Conservation (phyloP, 805 yeast species). For the Saccharomycopsis selenospora region DNA sequence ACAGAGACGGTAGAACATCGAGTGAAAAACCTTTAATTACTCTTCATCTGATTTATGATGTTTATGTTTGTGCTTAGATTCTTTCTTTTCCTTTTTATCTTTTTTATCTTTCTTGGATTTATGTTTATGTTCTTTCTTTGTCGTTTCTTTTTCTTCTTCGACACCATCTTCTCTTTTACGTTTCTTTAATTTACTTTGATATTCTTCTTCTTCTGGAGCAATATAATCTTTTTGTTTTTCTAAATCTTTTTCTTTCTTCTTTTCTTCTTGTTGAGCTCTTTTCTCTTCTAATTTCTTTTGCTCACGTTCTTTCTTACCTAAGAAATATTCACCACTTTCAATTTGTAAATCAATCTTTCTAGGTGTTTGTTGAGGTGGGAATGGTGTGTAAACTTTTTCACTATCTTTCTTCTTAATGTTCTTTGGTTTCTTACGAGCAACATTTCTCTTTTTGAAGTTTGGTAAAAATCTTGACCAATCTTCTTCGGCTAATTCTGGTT, state of each 20-base stretch:
- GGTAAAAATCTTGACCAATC: conserved; percentile 97
- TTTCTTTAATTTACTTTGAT: conserved; percentile 37
- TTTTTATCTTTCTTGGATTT: conserved; percentile 26
- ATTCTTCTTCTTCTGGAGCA: conserved; percentile 75
- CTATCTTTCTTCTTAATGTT: conserved; percentile 43
- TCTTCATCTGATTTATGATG: too few relatives aligned
- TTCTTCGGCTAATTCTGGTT: conserved; percentile 91
- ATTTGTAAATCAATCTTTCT: conserved; percentile 95
- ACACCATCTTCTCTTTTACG: conserved; percentile 28
- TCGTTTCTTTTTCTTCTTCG: conserved; percentile 26
- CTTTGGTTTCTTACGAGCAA: conserved; percentile 84
- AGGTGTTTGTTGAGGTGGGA: conserved; percentile 97
- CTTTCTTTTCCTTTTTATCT: conserved; percentile 26
- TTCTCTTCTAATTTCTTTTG: conserved; percentile 65
- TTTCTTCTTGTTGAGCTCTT: conserved; percentile 69
- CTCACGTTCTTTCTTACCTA: conserved; percentile 78
- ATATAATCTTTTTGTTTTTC: conserved; percentile 73
- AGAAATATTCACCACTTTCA: conserved; percentile 97
- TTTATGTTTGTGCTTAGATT: conserved; percentile 25
- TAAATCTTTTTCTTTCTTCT: conserved; percentile 52
- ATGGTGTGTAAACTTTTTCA: conserved; percentile 82
- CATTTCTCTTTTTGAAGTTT: conserved; percentile 91
- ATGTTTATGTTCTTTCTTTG: conserved; percentile 26
- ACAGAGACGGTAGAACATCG: too few relatives aligned
- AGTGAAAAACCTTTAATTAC: too few relatives aligned